Evolutionary conservation across 2,329 filamentous ascomycete species (phyloP).

Genomic region (Fusarium hostae): DNA sequence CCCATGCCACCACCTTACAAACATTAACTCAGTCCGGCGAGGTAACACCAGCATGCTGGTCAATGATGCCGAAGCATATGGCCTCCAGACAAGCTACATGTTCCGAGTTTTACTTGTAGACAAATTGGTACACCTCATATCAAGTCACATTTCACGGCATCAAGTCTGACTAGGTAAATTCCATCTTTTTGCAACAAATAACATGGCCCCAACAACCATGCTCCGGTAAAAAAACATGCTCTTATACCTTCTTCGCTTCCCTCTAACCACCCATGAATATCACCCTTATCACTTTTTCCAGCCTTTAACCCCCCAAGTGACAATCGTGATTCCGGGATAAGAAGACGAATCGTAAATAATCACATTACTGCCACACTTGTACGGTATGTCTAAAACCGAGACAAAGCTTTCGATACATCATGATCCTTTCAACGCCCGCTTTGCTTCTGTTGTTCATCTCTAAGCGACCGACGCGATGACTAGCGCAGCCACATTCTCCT

Average conservation of each 20-base stretch:
- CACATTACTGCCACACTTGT: constrained; percentile 37
- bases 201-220: constrained; percentile 33
- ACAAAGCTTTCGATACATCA: constrained; percentile 48
- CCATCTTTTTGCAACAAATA: constrained; percentile 32
- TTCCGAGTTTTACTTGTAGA: neutral
- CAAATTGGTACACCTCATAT: neutral
- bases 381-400: constrained; percentile 45
- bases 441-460: constrained; percentile 51
- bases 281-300: constrained; percentile 12
- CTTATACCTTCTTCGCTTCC: constrained; percentile 35
- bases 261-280: constrained; percentile 25
- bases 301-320: neutral
- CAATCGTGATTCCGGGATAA: constrained; percentile 19
- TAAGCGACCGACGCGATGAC: constrained; percentile 87
- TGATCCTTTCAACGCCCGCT: constrained; percentile 51
- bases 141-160: neutral
- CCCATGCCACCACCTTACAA: neutral
- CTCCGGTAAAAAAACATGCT: constrained; percentile 36
- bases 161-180: constrained; percentile 5
- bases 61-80: neutral
- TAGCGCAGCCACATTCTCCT: constrained; percentile 87
- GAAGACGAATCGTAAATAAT: constrained; percentile 38
- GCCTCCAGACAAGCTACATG: fast-evolving
- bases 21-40: neutral
- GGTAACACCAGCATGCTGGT: neutral